Conservation (phyloP, 2,329 filamentous ascomycete genomes). For the Aspergillus alliaceus region DNA sequence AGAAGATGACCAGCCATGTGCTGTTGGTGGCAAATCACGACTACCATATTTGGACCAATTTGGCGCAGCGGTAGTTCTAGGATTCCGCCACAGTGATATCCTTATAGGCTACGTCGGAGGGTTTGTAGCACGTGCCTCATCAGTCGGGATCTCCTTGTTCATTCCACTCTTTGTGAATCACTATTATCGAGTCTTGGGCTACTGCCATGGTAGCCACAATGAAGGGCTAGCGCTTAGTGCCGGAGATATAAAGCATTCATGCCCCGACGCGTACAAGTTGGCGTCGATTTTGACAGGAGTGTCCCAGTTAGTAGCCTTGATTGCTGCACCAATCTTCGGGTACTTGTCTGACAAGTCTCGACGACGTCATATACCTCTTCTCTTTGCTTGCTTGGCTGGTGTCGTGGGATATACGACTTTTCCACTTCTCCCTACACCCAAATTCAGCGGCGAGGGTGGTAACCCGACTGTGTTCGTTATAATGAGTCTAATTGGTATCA, state of each 20-base stretch:
- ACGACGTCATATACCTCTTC: conserved; percentile 70
- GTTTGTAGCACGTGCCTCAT: conserved; percentile 91
- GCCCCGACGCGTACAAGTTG: conserved; percentile 81
- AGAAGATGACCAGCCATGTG: not conserved
- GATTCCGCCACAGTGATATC: conserved; percentile 74
- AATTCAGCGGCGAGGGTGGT: conserved; percentile 69
- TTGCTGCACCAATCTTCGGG: conserved; percentile 85
- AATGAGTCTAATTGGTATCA: conserved; percentile 79
- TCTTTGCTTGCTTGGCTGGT: conserved; percentile 70
- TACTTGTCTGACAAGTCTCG: conserved; percentile 72
- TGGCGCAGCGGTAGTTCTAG: conserved; percentile 65
- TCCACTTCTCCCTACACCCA: conserved; percentile 73
- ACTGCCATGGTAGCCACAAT: conserved; percentile 59
- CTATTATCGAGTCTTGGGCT: conserved; percentile 78
- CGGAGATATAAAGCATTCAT: conserved; percentile 76
- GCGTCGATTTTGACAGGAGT: conserved; percentile 85
- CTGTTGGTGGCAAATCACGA: conserved; percentile 5
- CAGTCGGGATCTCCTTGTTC: conserved; percentile 92
- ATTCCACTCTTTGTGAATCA: conserved; percentile 91
- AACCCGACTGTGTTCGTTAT: conserved; percentile 70
- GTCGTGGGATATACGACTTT: conserved; percentile 77
- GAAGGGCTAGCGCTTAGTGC: conserved; percentile 30
- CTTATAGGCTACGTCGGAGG: conserved; percentile 87
- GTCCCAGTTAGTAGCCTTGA: conserved; percentile 79
- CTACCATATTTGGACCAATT: conserved; percentile 54